Conservation (phyloP, 495 filamentous ascomycete genomes). For the Parathielavia appendiculata region DNA sequence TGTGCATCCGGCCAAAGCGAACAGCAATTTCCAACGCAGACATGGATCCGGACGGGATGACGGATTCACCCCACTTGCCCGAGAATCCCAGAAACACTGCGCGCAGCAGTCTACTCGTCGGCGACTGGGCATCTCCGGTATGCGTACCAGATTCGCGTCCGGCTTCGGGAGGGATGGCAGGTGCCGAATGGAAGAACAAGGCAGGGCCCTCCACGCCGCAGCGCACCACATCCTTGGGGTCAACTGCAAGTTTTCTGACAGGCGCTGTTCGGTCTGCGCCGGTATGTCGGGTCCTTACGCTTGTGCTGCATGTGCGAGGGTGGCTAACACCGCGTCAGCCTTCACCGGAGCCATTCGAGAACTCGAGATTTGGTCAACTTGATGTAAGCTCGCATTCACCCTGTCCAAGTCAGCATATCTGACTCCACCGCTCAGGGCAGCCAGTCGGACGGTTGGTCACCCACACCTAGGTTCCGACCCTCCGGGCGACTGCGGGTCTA, state of each 20-base stretch:
- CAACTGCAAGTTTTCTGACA: not conserved
- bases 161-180: not conserved
- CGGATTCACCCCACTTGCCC: not conserved
- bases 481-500: constrained; percentile 36
- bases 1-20: constrained; percentile 7
- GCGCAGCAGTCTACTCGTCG: not conserved
- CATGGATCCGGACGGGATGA: not conserved
- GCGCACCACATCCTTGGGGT: not conserved
- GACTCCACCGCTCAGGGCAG: not conserved
- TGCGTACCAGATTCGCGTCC: not conserved
- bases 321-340: not conserved
- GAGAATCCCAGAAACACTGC: not conserved
- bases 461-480: not conserved
- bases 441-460: not conserved
- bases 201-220: constrained; percentile 1
- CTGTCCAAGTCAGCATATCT: not conserved
- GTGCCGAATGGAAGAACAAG: not conserved
- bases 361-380: not conserved
- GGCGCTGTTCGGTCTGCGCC: not conserved
- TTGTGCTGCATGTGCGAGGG: not conserved
- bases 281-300: not conserved
- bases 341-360: not conserved
- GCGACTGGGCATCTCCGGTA: not conserved
- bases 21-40: not conserved
- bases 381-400: not conserved